Evolutionary conservation across 805 yeast genomes (phyloP).

Genomic region (Yamadazyma paraphyllophila): DNA sequence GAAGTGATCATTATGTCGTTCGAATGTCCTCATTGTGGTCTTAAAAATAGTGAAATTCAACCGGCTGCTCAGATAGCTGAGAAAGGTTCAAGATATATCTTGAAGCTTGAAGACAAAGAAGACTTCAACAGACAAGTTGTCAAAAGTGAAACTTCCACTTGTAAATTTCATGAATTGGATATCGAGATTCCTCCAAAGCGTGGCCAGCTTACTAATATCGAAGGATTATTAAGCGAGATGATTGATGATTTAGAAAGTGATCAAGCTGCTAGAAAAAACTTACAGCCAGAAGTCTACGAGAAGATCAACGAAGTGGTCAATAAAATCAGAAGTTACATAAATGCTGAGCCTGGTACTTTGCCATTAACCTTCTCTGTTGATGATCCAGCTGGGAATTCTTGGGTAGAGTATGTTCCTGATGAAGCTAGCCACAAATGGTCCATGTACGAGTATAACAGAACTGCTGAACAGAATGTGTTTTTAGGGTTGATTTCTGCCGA

Average conservation of each 20-base stretch:
- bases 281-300: conserved; percentile 71
- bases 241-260: conserved; percentile 73
- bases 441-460: conserved; percentile 73
- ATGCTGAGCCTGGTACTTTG: conserved; percentile 63
- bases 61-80: conserved; percentile 93
- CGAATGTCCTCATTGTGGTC: conserved; percentile 91
- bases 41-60: conserved; percentile 89
- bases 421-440: conserved; percentile 91
- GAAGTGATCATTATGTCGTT: conserved; percentile 94
- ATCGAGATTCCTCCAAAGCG: conserved; percentile 93
- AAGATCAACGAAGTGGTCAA: conserved; percentile 70
- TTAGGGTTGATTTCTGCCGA: conserved; percentile 78
- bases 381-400: conserved; percentile 97
- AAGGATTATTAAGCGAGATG: conserved; percentile 85
- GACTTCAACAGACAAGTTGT: conserved; percentile 91
- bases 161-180: conserved; percentile 79
- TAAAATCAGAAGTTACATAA: conserved; percentile 57
- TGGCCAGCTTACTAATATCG: conserved; percentile 90
- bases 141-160: conserved; percentile 81
- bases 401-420: conserved; percentile 87
- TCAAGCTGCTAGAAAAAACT: conserved; percentile 73
- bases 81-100: conserved; percentile 72
- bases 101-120: conserved; percentile 62
- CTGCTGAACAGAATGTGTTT: conserved; percentile 82
- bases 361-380: conserved; percentile 80